A percentile compares a stretch with the other conserved stretches of the same genome.
Evolutionary conservation across 78 protist genomes (phyloP).

Genomic region (Guillardia theta): DNA sequence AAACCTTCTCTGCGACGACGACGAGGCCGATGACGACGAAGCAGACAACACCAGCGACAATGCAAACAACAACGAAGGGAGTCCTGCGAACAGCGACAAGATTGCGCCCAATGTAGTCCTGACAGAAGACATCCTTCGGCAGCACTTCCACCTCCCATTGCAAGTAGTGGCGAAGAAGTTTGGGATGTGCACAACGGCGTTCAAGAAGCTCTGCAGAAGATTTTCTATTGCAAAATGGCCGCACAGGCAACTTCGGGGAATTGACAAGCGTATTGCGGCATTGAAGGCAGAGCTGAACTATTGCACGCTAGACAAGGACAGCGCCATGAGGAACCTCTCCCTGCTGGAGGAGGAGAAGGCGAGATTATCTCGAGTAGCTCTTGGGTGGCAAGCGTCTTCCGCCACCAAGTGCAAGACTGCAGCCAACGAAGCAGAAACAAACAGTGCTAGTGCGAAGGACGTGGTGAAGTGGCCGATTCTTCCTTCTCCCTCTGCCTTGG

Average conservation of each 20-base stretch:
- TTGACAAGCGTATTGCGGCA: constrained; percentile 23
- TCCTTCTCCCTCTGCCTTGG: not conserved
- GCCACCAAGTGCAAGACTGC: too few species aligned
- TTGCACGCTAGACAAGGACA: not conserved
- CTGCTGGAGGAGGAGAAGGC: constrained; percentile 32
- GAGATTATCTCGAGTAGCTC: not conserved
- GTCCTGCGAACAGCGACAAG: not conserved
- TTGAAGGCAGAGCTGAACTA: not conserved
- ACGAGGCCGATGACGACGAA: not conserved
- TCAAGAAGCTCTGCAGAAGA: constrained; percentile 25
- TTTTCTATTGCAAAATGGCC: not conserved
- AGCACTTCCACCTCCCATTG: not conserved
- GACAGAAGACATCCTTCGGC: not conserved
- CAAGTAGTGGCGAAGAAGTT: not conserved
- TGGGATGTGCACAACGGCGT: constrained; percentile 35
- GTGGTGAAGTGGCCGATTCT: too few species aligned
- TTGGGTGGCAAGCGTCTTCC: too few species aligned
- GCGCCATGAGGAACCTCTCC: not conserved
- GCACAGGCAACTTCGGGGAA: constrained; percentile 33
- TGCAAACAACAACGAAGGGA: not conserved
- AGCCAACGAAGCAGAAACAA: too few species aligned
- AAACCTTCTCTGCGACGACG: not conserved
- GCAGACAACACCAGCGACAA: not conserved
- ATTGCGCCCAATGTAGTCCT: too few species aligned
- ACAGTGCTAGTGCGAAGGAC: too few species aligned